Conservation (phyloP, 2,329 filamentous ascomycete genomes). For the Alternaria sp. region DNA sequence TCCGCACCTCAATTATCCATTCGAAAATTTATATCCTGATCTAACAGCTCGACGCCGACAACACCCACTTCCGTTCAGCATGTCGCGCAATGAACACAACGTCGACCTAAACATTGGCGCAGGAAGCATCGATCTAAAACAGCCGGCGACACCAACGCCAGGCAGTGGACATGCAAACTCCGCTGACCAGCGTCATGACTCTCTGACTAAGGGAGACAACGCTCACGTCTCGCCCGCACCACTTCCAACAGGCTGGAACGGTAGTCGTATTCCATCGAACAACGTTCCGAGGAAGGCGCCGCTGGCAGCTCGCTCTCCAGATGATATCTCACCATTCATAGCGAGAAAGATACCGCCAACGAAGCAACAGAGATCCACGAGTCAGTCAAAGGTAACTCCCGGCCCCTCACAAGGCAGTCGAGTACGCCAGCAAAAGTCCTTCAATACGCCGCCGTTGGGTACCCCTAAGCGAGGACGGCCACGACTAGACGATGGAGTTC, state of each 20-base stretch:
- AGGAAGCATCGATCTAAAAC: background rate
- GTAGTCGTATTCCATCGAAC: background rate
- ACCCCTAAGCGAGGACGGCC: background rate
- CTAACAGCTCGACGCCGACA: background rate
- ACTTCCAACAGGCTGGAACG: background rate
- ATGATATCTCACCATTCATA: background rate
- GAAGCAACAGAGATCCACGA: background rate
- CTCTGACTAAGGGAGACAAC: background rate
- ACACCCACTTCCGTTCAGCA: background rate
- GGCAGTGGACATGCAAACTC: no score
- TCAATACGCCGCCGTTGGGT: background rate
- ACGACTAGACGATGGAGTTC: background rate
- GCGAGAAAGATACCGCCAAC: background rate
- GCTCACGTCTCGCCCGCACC: background rate
- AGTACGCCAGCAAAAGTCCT: background rate
- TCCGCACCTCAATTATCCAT: background rate
- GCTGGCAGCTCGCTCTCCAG: background rate
- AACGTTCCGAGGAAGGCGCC: constrained; percentile 5
- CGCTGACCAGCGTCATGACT: background rate
- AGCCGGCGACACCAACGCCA: background rate
- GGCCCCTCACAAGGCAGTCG: background rate
- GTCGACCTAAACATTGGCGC: background rate
- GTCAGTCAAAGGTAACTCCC: background rate
- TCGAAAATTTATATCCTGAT: background rate
- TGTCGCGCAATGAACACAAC: background rate